Evolutionary conservation across 2,329 filamentous ascomycete species (phyloP), one percentile per base, ranked within the genome.

Genomic region (Dactylellina haptotyla): DNA sequence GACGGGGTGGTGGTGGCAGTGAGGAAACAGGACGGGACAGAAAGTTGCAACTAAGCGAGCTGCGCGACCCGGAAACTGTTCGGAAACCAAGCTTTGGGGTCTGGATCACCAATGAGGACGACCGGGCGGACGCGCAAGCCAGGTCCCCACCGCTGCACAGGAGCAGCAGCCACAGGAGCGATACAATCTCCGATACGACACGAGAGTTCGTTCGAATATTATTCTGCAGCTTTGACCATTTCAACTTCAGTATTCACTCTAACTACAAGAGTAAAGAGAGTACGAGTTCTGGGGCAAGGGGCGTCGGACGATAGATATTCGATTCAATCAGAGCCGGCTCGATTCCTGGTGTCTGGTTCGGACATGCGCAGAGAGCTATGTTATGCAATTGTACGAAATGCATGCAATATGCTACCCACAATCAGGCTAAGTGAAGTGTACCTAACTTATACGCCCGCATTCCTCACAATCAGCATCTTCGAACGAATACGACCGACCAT

Each of bases 31-130:
- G 43, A 20, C 16, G 4, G 14, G 46, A 28, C 18, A 6, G 46
- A 30, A n/a, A 20, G 9, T 14, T 18, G n/a, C n/a, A 14, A 45
- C 26, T 59, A 59, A 59, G 56, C 56, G 56, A 59, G 41, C 56
- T n/a, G 28, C n/a, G 10, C 32, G n/a, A n/a, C n/a, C n/a, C n/a
- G n/a, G n/a, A n/a, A n/a, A n/a, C n/a, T n/a, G n/a, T n/a, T n/a
- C n/a, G n/a, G n/a, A n/a, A n/a, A n/a, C n/a, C n/a, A n/a, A n/a
- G n/a, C n/a, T n/a, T n/a, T n/a, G n/a, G n/a, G n/a, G n/a, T n/a
- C n/a, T n/a, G n/a, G n/a, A n/a, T n/a, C n/a, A n/a, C n/a, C n/a
- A n/a, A n/a, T n/a, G n/a, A n/a, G n/a, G n/a, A 25, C 43, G 20
- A 39, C 57, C 57, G 28, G 57, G 50, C 57, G 20, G 30, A 43